Evolutionary conservation across 2,329 filamentous ascomycete species (phyloP).

Genomic region (Epicoccum sorghinum): DNA sequence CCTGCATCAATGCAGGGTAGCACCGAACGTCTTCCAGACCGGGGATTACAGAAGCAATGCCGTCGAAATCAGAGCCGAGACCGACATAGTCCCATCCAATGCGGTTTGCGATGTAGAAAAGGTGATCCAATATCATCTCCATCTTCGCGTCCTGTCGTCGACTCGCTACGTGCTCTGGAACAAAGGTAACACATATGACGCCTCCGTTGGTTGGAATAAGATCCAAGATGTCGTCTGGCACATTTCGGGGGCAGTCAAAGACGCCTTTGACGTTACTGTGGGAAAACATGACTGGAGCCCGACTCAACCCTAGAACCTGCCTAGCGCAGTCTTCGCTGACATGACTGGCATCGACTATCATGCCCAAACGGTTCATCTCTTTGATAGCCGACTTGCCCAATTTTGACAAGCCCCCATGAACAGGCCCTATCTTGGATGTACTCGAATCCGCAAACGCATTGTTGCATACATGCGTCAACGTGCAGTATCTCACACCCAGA

Average conservation of each 20-base stretch:
- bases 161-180: constrained; percentile 72
- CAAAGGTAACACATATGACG: constrained; percentile 89
- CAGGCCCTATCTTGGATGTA: constrained; percentile 36
- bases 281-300: constrained; percentile 11
- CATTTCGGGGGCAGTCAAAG: constrained; percentile 87
- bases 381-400: constrained; percentile 69
- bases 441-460: constrained; percentile 76
- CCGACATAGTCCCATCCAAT: constrained; percentile 89
- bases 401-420: constrained; percentile 66
- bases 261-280: constrained; percentile 69
- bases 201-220: constrained; percentile 73
- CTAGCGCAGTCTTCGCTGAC: constrained; percentile 80
- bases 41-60: not conserved
- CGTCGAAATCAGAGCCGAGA: constrained; percentile 83
- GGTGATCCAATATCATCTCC: constrained; percentile 74
- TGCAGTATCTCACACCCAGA: constrained; percentile 83
- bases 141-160: constrained; percentile 57
- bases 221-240: constrained; percentile 79
- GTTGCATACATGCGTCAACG: constrained; percentile 89
- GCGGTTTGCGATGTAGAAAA: constrained; percentile 76
- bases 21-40: constrained; percentile 18
- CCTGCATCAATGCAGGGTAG: constrained; percentile 5
- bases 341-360: constrained; percentile 87
- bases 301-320: constrained; percentile 66
- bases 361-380: constrained; percentile 92